Evolutionary conservation across 768 basidiomycete species (phyloP), one percentile per base, ranked within the genome.

Genomic region (Suillus luteus): DNA sequence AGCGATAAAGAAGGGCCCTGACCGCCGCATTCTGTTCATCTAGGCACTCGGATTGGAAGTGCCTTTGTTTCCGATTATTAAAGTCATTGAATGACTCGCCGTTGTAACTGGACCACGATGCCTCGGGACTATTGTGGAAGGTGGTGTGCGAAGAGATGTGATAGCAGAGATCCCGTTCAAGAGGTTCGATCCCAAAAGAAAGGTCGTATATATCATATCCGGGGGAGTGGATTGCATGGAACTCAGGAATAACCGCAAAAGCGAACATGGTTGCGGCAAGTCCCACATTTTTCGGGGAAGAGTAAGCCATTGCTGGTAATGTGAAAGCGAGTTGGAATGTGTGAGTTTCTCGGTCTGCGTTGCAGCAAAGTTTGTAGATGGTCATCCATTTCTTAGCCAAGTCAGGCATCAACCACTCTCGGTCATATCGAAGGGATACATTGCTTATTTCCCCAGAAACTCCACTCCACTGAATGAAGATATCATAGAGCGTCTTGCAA

Each of bases 211-310:
- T 48, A 11, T 49, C 37, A 44, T 60, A 46, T 14, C 48, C 55
- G n/a, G 62, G 70, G n/a, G 63, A 69, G 37, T 22, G 22, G 52
- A 64, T 59, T 3, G 5, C 24, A 35, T 8, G 2, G 61, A 69
- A 67, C 14, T 60, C 58, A 38, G 69, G 55, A 24, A 65, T 54
- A 2, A 62, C 55, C 6, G 66, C 65, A 64, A 78, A 75, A 0
- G 79, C 73, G 6, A 80, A 61, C 2, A 79, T 61, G 3, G 70
- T 68, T 12, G 72, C 65, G 15, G 75, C 65, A 27, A 76, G 62
- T n/a, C 61, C 55, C 3, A 60, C 19, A 41, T 62, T 31, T 0
- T 58, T 9, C 0, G 71, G 59, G 10, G 71, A 71, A 2, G 58
- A 64, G 60, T 76, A 78, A 14, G 60, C 71, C 68, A 78, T 69